Base-by-base conservation (phyloP, 2,329 filamentous ascomycete species). In the Neonectria faginata region DNA sequence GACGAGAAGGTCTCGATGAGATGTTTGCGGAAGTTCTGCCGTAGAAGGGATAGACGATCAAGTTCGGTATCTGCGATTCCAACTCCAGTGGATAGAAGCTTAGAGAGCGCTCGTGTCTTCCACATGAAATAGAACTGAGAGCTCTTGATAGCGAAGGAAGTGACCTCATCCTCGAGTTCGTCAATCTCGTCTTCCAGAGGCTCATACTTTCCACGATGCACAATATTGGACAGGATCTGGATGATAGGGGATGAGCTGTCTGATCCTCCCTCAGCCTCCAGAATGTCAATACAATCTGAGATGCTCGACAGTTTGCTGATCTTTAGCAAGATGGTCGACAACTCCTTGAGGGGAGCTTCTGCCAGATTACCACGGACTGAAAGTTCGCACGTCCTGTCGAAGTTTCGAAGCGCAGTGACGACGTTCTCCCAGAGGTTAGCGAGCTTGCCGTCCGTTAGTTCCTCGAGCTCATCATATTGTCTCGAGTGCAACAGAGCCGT, bases 121-220 rank as follows among this genome's bases (percentile, higher is more conserved):
- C 96, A 99, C 89, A 97, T 93, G 76, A 97, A 97, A 80, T 97
- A 98, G 79, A 97, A 93, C 51, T 94, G 85, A 55, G 91, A 85
- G 2, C 90, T 86, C 69, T 92, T 91, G 73, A 97, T 91, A 31
- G 93, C 91, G 71, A 90, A 91, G 2, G 88, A 84, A 7, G 93
- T 89, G 47, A 96, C 84, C 68, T 92, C 89, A 70, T 96, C 92
- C 77, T 98, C 95, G 12, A 92, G 82, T 47, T 89, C 89, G 67
- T 94, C 91, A 27, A 90, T 85, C 14, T 91, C 90, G 47, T 90
- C 87, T 59, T 93, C 88, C 3, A 89, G 82, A 58, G 91, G 89
- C 57, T 87, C 85, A 48, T 90, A 88, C 55, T 90, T 85, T 54
- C 93, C 95, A 51, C 94, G 91, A 68, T 90, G 85, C 12, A 94